These are phyloP conservation scores for Aspergillus heteromorphus DNA, from an alignment of 495 filamentous ascomycete species.

Conservation along the genomic window DNA sequence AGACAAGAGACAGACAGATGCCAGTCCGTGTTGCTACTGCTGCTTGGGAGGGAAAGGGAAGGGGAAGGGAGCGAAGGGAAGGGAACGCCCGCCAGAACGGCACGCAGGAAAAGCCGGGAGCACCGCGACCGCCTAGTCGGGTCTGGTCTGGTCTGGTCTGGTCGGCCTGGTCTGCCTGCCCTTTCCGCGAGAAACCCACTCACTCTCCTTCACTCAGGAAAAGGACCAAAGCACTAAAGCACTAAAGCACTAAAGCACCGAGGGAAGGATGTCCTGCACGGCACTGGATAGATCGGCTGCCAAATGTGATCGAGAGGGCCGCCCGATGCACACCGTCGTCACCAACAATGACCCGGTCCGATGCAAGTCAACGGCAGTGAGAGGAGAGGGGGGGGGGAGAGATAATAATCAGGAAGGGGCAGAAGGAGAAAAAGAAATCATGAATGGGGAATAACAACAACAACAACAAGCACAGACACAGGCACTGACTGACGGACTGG, in stretches of 20 bases:
- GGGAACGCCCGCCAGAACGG: constrained; percentile 6
- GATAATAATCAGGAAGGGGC: not conserved
- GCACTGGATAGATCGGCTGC: constrained; percentile 11
- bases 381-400: not conserved
- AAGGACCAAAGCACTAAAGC: no score
- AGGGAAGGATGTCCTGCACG: not conserved
- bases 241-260: no score
- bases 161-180: constrained; percentile 5
- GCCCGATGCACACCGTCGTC: no score
- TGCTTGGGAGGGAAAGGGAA: constrained; percentile 6
- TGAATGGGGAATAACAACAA: not conserved
- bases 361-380: no score
- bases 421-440: not conserved
- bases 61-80: constrained; percentile 9
- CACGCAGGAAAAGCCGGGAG: constrained; percentile 15
- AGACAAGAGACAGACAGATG: constrained; percentile 5
- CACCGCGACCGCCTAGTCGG: constrained; percentile 16
- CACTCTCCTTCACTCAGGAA: no score
- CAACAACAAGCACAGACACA: no score
- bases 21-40: not conserved
- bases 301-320: not conserved
- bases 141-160: not conserved
- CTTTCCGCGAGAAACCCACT: no score
- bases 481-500: no score
- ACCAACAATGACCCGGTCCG: no score